Evolutionary conservation across 1,284 basidiomycete species (phyloP).

Genomic region (Apiotrichum gamsii): DNA sequence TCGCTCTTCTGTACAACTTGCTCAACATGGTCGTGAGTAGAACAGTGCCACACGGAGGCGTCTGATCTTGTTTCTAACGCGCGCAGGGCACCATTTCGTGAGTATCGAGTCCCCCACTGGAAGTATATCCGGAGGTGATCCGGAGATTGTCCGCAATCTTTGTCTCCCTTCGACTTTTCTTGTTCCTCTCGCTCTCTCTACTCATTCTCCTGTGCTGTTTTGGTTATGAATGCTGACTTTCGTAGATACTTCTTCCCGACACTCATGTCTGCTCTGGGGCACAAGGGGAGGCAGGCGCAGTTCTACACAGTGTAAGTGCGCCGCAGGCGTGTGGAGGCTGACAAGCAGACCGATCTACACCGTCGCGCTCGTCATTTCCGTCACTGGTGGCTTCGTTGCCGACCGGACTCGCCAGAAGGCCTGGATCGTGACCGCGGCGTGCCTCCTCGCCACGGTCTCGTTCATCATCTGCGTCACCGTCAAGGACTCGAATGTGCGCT

Average conservation of each 20-base stretch:
- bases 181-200: no score
- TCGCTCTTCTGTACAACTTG: slow-evolving; percentile 32
- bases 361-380: slow-evolving; percentile 41
- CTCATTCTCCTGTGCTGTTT: no score
- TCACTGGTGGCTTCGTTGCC: slow-evolving; percentile 37
- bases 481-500: slow-evolving; percentile 30
- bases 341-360: slow-evolving; percentile 49
- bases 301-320: slow-evolving; percentile 50
- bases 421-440: slow-evolving; percentile 34
- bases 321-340: no score
- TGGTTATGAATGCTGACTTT: no score
- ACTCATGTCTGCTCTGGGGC: slow-evolving; percentile 39
- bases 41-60: no score
- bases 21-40: slow-evolving; percentile 37
- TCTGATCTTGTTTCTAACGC: no score
- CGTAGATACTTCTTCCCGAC: slow-evolving; percentile 50
- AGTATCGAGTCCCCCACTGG: no score
- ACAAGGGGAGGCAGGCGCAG: slow-evolving; percentile 38
- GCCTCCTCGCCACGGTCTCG: slow-evolving; percentile 23
- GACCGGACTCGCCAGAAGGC: slow-evolving; percentile 44
- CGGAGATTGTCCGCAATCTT: no score
- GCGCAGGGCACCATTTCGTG: slow-evolving; percentile 45
- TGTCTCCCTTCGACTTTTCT: no score
- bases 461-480: slow-evolving; percentile 42
- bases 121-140: no score